Base-by-base conservation (phyloP, 2,329 filamentous ascomycete genomes). In the Teratosphaeriaceae sp. region DNA sequence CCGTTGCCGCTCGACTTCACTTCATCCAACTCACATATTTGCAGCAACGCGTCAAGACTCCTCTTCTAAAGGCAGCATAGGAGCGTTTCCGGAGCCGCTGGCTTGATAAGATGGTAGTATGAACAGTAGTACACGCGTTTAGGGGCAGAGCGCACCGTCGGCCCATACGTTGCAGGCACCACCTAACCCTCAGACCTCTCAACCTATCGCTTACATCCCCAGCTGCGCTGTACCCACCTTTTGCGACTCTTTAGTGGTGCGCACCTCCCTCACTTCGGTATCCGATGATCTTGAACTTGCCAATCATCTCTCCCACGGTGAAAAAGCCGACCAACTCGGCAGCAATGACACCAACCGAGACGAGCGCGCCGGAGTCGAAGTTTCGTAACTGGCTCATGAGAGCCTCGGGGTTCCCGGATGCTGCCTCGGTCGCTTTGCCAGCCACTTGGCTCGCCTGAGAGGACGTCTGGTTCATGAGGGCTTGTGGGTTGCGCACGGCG, bases 251-350 rank as follows among this genome's bases (percentile, higher is more conserved):
- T 39, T 51, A 50, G 37, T 52, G 49, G 29, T 51, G 49, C 30
- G 45, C 40, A 9, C 33, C 38, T 42, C 55, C 53, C 23, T 48
- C 52, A 23, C 53, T 55, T 56, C 69, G 60, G 78, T 98, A 98
- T 53, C 92, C 92, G 58, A 98, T 76, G 57, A 98, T 68, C 84
- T 98, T 97, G 73, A 92, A 80, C 62, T 89, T 80, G 60, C 92
- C 92, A 60, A 98, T 82, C 68, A 98, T 97, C 78, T 97, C 89
- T 53, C 92, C 92, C 43, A 97, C 80, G 49, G 89, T 94, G 78
- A 97, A 98, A 79, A 98, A 98, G 49, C 92, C 92, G 55, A 98
- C 71, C 39, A 88, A 78, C 73, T 98, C 90, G 44, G 89, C 89
- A 37, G 76, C 70, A 49, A 96, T 73, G 47, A 98, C 85, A 57